Percentiles rank a stretch among this genome's conserved stretches.
Evolutionary conservation across 176 grass and related monocot species (phyloP).

Genomic region (Carex scoparia): DNA sequence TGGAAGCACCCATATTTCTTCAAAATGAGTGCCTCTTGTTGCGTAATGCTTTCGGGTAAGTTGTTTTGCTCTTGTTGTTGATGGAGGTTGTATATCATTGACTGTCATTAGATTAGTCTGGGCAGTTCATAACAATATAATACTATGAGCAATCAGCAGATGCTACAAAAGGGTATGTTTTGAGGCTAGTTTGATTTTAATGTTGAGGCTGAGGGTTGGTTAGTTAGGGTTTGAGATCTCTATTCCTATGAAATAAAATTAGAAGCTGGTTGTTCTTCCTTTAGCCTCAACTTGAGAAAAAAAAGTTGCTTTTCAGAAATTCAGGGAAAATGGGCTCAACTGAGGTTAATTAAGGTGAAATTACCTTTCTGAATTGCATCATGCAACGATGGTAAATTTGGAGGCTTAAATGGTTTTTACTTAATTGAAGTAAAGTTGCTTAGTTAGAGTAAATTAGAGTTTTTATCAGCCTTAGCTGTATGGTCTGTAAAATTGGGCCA

Average conservation of each 20-base stretch:
- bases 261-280: not conserved
- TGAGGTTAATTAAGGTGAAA: not conserved
- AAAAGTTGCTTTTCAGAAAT: not conserved
- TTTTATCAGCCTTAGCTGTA: not conserved
- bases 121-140: not conserved
- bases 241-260: not conserved
- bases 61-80: conserved; percentile 12
- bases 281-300: not conserved
- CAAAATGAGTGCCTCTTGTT: conserved; percentile 88
- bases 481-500: not conserved
- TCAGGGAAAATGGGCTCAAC: not conserved
- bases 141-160: not conserved
- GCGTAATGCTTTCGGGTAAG: conserved; percentile 83
- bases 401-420: not conserved
- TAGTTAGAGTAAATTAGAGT: not conserved
- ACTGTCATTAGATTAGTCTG: not conserved
- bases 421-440: not conserved
- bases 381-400: not conserved
- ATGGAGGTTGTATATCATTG: not conserved
- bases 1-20: conserved; percentile 94
- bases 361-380: conserved; percentile 3
- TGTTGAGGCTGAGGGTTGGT: not conserved
- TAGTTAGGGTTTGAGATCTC: not conserved
- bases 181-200: not conserved
- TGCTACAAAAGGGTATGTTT: not conserved